Evolutionary conservation across 139 green algal species (phyloP), one percentile per base, ranked within the genome.

Genomic region (Pleodorina starrii): DNA sequence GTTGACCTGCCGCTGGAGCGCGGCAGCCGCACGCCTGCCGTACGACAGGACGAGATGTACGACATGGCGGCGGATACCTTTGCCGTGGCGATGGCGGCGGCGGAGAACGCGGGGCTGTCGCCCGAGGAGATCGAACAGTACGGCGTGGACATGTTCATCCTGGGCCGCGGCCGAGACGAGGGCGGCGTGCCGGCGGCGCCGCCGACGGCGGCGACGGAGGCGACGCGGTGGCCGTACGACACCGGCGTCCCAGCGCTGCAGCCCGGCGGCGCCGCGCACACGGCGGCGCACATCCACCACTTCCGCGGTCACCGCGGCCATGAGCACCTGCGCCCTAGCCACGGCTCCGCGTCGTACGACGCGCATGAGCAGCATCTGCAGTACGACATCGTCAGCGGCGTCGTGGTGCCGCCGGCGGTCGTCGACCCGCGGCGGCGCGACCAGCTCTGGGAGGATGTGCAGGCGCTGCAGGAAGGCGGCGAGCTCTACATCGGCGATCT

Each of bases 31-130:
- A 23, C 29, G 14, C 38, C 40, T 11, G 79, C 79, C 59, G 79
- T 86, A 59, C 54, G 32, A 36, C 19, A 51, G 44, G 63, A 80
- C 21, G 27, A 88, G 63, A 43, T 88, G 66, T 68, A 44, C 16
- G 82, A 88, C 32, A 51, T 88, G 82, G 82, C 82, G 66, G 63
- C 82, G 23, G 82, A 88, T n/a, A 79, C 66, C n/a, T 42, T 88
- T 17, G 82, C 82, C 0, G 32, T 88, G 32, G 82, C 82, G 66
- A 43, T 88, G 82, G 82, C 82, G 32, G 21, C 66, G 44, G 82
- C 82, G n/a, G 63, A 69, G 44, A 7, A 4, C 3, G 82, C 66
- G 82, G 82, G 82, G 1, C n/a, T 88, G 44, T 5, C n/a, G 32
- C 66, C 82, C 25, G 82, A 88, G 16, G 44, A 79, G 46, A 88